phyloP scores from a whole-genome alignment of 2,329 filamentous ascomycete genomes.

The Ploettnerulaceae sp. region DNA sequence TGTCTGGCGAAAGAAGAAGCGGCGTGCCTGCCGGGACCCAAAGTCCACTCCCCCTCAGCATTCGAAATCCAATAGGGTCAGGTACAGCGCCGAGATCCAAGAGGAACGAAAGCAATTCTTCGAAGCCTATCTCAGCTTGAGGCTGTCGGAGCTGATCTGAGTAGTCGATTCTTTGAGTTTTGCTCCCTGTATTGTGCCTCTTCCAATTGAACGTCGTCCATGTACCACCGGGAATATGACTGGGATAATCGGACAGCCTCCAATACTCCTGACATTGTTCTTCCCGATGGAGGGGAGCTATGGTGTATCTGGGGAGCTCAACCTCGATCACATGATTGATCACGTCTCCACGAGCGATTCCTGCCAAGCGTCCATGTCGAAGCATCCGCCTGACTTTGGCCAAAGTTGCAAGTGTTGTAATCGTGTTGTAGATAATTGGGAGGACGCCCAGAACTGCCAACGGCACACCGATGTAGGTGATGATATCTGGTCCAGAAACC shows the following conservation, averaged over 20 bases:
- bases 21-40: slow-evolving; percentile 57
- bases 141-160: slow-evolving; percentile 44
- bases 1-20: slow-evolving; percentile 50
- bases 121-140: slow-evolving; percentile 49
- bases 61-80: slow-evolving; percentile 52
- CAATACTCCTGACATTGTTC: slow-evolving; percentile 53
- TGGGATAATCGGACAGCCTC: slow-evolving; percentile 47
- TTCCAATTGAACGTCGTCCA: slow-evolving; percentile 66
- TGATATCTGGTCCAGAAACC: slow-evolving; percentile 39
- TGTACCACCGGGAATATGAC: slow-evolving; percentile 52
- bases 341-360: slow-evolving; percentile 57
- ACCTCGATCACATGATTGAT: slow-evolving; percentile 64
- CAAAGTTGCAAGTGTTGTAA: slow-evolving; percentile 53
- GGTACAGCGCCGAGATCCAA: slow-evolving; percentile 60
- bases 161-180: slow-evolving; percentile 60
- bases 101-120: slow-evolving; percentile 56
- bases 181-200: slow-evolving; percentile 55
- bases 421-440: slow-evolving; percentile 62
- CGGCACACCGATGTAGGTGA: slow-evolving; percentile 53
- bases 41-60: slow-evolving; percentile 51
- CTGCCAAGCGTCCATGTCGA: slow-evolving; percentile 50
- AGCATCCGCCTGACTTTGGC: slow-evolving; percentile 57
- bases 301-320: slow-evolving; percentile 59
- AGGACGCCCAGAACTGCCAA: slow-evolving; percentile 55
- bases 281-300: slow-evolving; percentile 55